Evolutionary conservation across 139 green algal genomes (phyloP).

Genomic region (Chlamydomonas eustigma): DNA sequence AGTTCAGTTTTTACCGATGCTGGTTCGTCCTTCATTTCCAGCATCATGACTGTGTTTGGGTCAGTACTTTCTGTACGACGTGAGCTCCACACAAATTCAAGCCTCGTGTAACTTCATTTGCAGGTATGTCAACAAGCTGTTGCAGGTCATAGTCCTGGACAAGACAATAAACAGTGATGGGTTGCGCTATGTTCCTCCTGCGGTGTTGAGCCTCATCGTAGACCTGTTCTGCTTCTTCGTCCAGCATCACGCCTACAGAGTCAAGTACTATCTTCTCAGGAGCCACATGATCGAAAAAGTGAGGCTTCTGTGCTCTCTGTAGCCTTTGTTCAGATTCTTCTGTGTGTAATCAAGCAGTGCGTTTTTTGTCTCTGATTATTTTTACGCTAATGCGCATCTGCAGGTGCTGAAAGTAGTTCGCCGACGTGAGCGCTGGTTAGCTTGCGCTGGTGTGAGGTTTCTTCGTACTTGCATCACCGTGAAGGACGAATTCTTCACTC

Average conservation of each 20-base stretch:
- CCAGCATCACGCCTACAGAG: slow-evolving; percentile 79
- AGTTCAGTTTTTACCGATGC: too few relatives aligned
- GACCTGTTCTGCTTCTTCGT: slow-evolving; percentile 96
- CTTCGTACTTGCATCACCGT: slow-evolving; percentile 10
- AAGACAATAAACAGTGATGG: slow-evolving; percentile 17
- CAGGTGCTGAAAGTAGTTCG: slow-evolving; percentile 76
- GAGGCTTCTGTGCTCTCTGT: background rate
- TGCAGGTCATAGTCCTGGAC: slow-evolving; percentile 20
- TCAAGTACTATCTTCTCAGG: slow-evolving; percentile 87
- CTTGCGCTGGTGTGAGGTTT: slow-evolving; percentile 86
- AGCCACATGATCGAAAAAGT: slow-evolving; percentile 83
- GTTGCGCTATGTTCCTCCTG: slow-evolving; percentile 30
- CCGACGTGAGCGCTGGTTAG: slow-evolving; percentile 80
- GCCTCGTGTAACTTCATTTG: too few relatives aligned
- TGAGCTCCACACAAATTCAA: too few relatives aligned
- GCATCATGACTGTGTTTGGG: too few relatives aligned
- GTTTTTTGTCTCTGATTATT: background rate
- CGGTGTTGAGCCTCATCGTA: slow-evolving; percentile 71
- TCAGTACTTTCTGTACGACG: too few relatives aligned
- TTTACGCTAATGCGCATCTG: background rate
- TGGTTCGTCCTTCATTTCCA: too few relatives aligned
- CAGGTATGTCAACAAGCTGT: slow-evolving; percentile 16
- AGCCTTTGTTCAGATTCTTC: background rate
- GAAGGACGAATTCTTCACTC: slow-evolving; percentile 27
- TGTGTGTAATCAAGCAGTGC: too few relatives aligned